A percentile compares a stretch with the other conserved stretches of the same genome.
Conservation (phyloP, 768 basidiomycete genomes). For the Trametes cingulata region DNA sequence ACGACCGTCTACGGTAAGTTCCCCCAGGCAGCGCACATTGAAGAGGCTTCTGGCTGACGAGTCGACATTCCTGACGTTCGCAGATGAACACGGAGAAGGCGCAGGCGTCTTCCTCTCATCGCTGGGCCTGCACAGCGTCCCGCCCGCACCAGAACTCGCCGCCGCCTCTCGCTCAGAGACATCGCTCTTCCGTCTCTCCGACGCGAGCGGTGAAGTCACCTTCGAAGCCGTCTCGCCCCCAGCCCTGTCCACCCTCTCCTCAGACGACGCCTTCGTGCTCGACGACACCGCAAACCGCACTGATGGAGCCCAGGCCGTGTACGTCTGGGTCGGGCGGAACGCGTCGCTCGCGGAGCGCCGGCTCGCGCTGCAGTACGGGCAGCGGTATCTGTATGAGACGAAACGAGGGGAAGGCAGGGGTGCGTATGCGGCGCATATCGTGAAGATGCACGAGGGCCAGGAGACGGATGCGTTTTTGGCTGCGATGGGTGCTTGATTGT, state of each 20-base stretch:
- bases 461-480: constrained; percentile 51
- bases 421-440: constrained; percentile 39
- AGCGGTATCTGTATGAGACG: constrained; percentile 49
- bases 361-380: constrained; percentile 57
- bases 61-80: no score
- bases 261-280: constrained; percentile 53
- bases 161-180: constrained; percentile 29
- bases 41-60: no score
- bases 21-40: no score
- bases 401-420: constrained; percentile 23
- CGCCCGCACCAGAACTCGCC: constrained; percentile 20
- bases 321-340: constrained; percentile 58
- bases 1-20: constrained; percentile 51
- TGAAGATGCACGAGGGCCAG: constrained; percentile 55
- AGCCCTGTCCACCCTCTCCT: constrained; percentile 40
- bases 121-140: constrained; percentile 33
- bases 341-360: constrained; percentile 50
- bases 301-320: constrained; percentile 42
- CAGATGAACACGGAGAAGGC: constrained; percentile 55
- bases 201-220: constrained; percentile 41
- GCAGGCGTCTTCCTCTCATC: constrained; percentile 49
- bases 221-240: constrained; percentile 39
- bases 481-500: constrained; percentile 25
- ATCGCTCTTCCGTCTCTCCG: constrained; percentile 45
- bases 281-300: constrained; percentile 41